A percentile compares a stretch with the other conserved stretches of the same genome.
Evolutionary conservation across 805 yeast genomes (phyloP).

Genomic region (Pichia exigua): DNA sequence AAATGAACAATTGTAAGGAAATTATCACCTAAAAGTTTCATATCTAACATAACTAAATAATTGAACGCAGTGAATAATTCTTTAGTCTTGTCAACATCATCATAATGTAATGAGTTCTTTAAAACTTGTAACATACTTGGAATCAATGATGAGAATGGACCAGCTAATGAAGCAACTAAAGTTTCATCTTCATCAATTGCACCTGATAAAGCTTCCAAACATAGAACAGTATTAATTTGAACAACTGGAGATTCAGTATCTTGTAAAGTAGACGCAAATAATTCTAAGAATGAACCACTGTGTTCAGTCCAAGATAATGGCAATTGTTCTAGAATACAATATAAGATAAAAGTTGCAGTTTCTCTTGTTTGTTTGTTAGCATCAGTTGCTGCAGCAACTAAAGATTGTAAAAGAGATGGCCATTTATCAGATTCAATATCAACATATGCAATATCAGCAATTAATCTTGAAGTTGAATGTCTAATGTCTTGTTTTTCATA

Average conservation of each 20-base stretch:
- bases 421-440: conserved; percentile 64
- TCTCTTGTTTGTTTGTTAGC: conserved; percentile 51
- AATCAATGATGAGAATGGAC: conserved; percentile 53
- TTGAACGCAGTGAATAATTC: conserved; percentile 79
- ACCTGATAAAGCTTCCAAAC: conserved; percentile 63
- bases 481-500: conserved; percentile 61
- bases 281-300: conserved; percentile 57
- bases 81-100: conserved; percentile 65
- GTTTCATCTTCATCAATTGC: conserved; percentile 55
- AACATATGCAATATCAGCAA: conserved; percentile 73
- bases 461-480: conserved; percentile 84
- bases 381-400: conserved; percentile 61
- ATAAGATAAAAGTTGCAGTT: conserved; percentile 73
- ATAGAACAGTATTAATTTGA: conserved; percentile 76
- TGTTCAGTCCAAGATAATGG: conserved; percentile 50
- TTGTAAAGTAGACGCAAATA: conserved; percentile 61
- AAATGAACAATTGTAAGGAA: conserved; percentile 61
- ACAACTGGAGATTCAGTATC: conserved; percentile 60
- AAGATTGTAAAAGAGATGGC: conserved; percentile 66
- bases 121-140: conserved; percentile 79
- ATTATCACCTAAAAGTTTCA: conserved; percentile 69
- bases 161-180: conserved; percentile 33
- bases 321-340: conserved; percentile 68
- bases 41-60: conserved; percentile 67
- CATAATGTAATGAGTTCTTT: conserved; percentile 60